Percentiles rank a stretch among this genome's conserved stretches.
phyloP scores from a whole-genome alignment of 345 rosid species.

The Gynandropsis gynandra region DNA sequence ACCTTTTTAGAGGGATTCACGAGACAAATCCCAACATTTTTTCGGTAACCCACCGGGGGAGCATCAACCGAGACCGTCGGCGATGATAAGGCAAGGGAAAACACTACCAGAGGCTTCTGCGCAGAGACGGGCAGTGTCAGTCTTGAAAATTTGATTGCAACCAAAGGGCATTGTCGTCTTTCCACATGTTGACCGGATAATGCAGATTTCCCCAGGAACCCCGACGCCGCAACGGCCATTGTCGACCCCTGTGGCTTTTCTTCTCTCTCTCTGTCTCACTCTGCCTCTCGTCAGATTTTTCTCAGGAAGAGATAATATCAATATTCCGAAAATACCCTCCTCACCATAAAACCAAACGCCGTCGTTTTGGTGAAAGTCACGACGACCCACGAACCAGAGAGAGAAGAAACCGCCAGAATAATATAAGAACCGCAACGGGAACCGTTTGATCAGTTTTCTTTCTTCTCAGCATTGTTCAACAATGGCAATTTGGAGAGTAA shows the following conservation, averaged over 20 bases:
- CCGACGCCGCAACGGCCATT: slow-evolving; percentile 38
- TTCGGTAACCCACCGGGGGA: slow-evolving; percentile 77
- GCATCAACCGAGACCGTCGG: slow-evolving; percentile 35
- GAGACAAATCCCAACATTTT: slow-evolving; percentile 69
- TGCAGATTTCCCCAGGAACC: slow-evolving; percentile 24
- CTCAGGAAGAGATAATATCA: too few relatives aligned
- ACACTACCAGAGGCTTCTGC: slow-evolving; percentile 19
- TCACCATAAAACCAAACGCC: too few relatives aligned
- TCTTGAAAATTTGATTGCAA: slow-evolving; percentile 24
- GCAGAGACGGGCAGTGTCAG: slow-evolving; percentile 22
- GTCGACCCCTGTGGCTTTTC: slow-evolving; percentile 5
- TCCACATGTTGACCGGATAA: slow-evolving; percentile 6
- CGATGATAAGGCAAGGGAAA: slow-evolving; percentile 25
- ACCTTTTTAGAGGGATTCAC: slow-evolving; percentile 62
- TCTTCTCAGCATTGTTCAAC: background rate
- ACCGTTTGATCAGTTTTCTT: too few relatives aligned
- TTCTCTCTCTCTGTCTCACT: too few relatives aligned
- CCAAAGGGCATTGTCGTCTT: slow-evolving; percentile 20
- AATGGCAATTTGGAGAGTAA: slow-evolving; percentile 5
- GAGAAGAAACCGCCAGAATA: background rate
- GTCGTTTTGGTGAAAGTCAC: too few relatives aligned
- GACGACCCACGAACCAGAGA: too few relatives aligned
- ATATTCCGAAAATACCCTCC: too few relatives aligned
- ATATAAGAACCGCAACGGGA: background rate
- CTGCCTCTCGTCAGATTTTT: too few relatives aligned